Percentiles rank a stretch among this genome's conserved stretches.
These are phyloP conservation scores for Rhodofomes roseus DNA, from an alignment of 1,284 basidiomycete species.

Conservation along the genomic window DNA sequence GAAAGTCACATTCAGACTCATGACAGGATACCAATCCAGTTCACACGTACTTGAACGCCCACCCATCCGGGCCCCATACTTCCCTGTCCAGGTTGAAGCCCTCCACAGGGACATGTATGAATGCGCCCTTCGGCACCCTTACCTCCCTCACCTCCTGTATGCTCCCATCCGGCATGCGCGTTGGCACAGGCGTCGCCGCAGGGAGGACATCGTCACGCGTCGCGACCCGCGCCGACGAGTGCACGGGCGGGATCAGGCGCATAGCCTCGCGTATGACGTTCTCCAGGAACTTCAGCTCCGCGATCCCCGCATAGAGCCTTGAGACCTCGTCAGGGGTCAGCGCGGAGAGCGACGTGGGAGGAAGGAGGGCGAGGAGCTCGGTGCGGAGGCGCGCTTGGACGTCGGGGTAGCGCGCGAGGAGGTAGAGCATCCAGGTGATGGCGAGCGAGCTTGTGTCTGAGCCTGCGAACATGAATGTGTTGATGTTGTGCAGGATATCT, in stretches of 20 bases:
- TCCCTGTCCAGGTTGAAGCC: conserved; percentile 71
- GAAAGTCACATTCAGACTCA: not conserved
- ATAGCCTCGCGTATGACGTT: conserved; percentile 75
- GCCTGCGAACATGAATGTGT: conserved; percentile 85
- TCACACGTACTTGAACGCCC: conserved; percentile 71
- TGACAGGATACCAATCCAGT: not conserved
- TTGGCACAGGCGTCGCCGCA: conserved; percentile 58
- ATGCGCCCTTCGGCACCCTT: conserved; percentile 58
- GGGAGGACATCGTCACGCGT: conserved; percentile 74
- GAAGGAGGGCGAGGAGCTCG: conserved; percentile 49
- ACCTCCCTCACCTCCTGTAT: conserved; percentile 41
- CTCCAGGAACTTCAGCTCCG: conserved; percentile 69
- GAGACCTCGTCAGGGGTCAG: conserved; percentile 56
- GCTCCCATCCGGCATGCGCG: conserved; percentile 39
- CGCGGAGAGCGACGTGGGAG: conserved; percentile 33
- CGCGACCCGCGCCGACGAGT: conserved; percentile 74
- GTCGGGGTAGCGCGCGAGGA: conserved; percentile 61
- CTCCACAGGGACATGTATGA: conserved; percentile 74
- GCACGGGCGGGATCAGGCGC: conserved; percentile 75
- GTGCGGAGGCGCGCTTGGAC: conserved; percentile 62
- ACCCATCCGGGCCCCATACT: conserved; percentile 75
- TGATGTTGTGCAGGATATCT: conserved; percentile 78
- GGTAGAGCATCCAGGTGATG: conserved; percentile 72
- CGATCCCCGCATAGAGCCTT: conserved; percentile 52
- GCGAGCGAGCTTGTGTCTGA: conserved; percentile 80